Base-by-base conservation (phyloP, 1,284 basidiomycete species). In the Marasmius fiardii region DNA sequence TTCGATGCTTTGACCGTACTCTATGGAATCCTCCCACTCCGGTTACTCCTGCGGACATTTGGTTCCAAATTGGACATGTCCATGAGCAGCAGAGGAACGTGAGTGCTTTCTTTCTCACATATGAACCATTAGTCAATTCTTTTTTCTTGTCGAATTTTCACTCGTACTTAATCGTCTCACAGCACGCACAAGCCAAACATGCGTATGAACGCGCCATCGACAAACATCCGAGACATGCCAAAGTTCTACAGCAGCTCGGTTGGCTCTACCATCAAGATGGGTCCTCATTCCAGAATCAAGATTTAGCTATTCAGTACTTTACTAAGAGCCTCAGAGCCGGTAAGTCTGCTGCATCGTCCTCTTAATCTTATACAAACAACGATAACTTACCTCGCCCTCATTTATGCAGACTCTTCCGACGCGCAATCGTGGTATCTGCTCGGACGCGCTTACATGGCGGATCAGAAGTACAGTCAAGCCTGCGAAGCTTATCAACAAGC, bases 61-160 rank as follows among this genome's bases (percentile, higher is more conserved):
- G 95, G 93, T 99, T 99, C 83, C 97, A 99, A 74, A 98, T 99
- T 60, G 96, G 97, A 1, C 97, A 99, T 68, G 96, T 99, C n/a
- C 94, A 95, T 66, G 97, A 99, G 73, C 93, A 96, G 68, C 92
- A 95, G 71, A 91, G 93, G 71, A 93, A 97, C 69, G 92, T 94
- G 67, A 75, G 88, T 79, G 2, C 6, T 52, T 21, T 21, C 16
- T 59, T n/a, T n/a, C n/a, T n/a, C n/a, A n/a, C n/a, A n/a, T n/a
- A n/a, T n/a, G n/a, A n/a, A n/a, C n/a, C n/a, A n/a, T n/a, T n/a
- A n/a, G n/a, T n/a, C n/a, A n/a, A n/a, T n/a, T n/a, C n/a, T n/a
- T n/a, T n/a, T n/a, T n/a, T n/a, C n/a, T n/a, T n/a, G n/a, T n/a
- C n/a, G n/a, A n/a, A n/a, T n/a, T n/a, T n/a, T n/a, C n/a, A n/a